Conservation (phyloP, 163 green algal genomes). For the Chlamydomonas reinhardtii region DNA sequence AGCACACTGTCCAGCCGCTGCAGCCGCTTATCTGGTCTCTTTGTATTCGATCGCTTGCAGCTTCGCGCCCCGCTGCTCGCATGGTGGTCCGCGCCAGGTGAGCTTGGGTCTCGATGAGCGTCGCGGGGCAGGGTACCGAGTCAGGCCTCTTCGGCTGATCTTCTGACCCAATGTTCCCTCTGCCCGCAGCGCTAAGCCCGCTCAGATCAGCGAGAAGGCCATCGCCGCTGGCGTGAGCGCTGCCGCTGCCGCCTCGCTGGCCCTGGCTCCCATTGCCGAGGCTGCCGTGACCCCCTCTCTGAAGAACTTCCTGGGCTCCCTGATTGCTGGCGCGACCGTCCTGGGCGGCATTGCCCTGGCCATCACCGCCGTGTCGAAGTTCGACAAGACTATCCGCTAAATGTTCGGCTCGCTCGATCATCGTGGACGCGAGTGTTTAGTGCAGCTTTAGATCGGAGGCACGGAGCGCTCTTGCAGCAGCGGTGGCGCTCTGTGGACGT, state of each 20-base stretch:
- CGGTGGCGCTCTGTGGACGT: not conserved
- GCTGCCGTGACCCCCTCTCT: constrained; percentile 84
- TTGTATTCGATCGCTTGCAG: constrained; percentile 1
- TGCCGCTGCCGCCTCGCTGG: constrained; percentile 69
- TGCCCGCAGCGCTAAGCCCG: constrained; percentile 49
- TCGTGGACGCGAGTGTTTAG: not conserved
- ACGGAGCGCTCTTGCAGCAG: no score
- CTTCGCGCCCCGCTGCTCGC: constrained; percentile 45
- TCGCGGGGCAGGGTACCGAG: not conserved
- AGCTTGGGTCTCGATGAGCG: not conserved
- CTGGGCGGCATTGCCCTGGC: constrained; percentile 85
- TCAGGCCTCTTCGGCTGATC: not conserved
- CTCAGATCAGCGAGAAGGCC: constrained; percentile 53
- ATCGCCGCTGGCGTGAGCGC: constrained; percentile 72
- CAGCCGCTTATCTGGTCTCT: not conserved
- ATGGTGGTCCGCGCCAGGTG: constrained; percentile 51
- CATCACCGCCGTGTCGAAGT: constrained; percentile 87
- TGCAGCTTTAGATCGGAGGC: not conserved
- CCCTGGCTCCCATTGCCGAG: constrained; percentile 77
- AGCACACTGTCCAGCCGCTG: no score
- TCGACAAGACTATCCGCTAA: constrained; percentile 84
- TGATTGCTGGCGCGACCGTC: constrained; percentile 90
- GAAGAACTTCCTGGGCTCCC: constrained; percentile 91
- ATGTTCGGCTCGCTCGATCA: constrained; percentile 5
- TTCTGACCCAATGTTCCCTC: not conserved